Conservation (phyloP, 768 basidiomycete species). For the Leccinum broughii region DNA sequence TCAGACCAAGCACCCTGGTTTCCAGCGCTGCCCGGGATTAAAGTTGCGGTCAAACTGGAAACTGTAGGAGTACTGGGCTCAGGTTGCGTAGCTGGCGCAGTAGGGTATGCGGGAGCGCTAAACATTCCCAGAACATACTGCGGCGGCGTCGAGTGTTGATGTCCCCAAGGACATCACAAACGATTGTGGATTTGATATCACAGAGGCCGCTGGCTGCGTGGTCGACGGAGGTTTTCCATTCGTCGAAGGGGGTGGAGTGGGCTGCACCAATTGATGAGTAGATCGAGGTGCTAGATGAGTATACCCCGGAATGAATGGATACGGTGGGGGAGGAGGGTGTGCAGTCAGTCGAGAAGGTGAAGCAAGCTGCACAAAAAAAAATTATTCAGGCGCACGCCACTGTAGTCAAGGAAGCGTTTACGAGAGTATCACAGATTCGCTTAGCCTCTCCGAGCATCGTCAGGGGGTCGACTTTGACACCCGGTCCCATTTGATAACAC, state of each 20-base stretch:
- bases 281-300: constrained; percentile 22
- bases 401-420: constrained; percentile 33
- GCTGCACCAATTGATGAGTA: constrained; percentile 35
- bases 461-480: constrained; percentile 70
- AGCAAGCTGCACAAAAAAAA: constrained; percentile 49
- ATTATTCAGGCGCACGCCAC: constrained; percentile 12
- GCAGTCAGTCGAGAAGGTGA: constrained; percentile 71
- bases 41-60: constrained; percentile 20
- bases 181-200: constrained; percentile 70
- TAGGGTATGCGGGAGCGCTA: constrained; percentile 48
- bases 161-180: constrained; percentile 69
- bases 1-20: constrained; percentile 79
- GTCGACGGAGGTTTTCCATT: constrained; percentile 35
- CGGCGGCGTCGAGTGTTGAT: constrained; percentile 49
- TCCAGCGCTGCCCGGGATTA: constrained; percentile 35
- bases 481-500: constrained; percentile 74
- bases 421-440: constrained; percentile 73
- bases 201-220: constrained; percentile 38
- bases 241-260: constrained; percentile 39
- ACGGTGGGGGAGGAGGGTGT: constrained; percentile 63
- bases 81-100: constrained; percentile 30
- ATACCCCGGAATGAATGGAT: constrained; percentile 47
- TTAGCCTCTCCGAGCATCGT: constrained; percentile 76
- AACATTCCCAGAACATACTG: constrained; percentile 42
- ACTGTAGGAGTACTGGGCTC: constrained; percentile 30